Evolutionary conservation across 2,329 filamentous ascomycete species (phyloP), one percentile per base, ranked within the genome.

Genomic region (Stenocarpella maydis): DNA sequence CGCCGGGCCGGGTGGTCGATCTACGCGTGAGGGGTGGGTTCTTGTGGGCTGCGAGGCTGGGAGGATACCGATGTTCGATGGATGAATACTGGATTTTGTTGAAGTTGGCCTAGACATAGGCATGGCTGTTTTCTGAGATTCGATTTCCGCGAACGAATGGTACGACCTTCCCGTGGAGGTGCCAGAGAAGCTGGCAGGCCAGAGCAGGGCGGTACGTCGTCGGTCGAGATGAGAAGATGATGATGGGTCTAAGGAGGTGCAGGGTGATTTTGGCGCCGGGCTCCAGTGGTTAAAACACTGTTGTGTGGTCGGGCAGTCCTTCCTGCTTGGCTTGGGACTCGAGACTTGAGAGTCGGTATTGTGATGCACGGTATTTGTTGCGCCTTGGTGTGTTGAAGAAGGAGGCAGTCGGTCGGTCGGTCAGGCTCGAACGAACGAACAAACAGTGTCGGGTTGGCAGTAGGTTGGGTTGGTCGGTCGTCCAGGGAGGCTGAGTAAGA

Each of bases 51-150:
- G 64, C 67, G 43, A 68, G 54, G 50, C 43, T 54, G 43, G 43
- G 58, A 68, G 39, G n/a, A 68, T 71, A 71, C 47, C 45, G 54
- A 71, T 71, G 68, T 68, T 71, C 15, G 53, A 60, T 54, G 53
- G 47, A 58, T 66, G n/a, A 37, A 71, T 69, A 60, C 67, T 71
- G 60, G 43, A 28, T 47, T 70, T 71, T 58, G 55, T 65, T 55
- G 65, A 39, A 43, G 41, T 58, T 61, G 58, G 55, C 52, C 68
- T 70, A 64, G 68, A 45, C 43, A 61, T 71, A 54, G 65, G 68
- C 70, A 71, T 68, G 58, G 21, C 53, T 71, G 64, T 65, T 21
- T 60, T 63, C n/a, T 60, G 31, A 43, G 55, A 52, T 61, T 47
- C n/a, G 34, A 21, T 26, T 43, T 60, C n/a, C 26, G 50, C 69